These are phyloP conservation scores for Pythium coloratum DNA, from an alignment of 352 stramenopile genomes.

Conservation along the genomic window DNA sequence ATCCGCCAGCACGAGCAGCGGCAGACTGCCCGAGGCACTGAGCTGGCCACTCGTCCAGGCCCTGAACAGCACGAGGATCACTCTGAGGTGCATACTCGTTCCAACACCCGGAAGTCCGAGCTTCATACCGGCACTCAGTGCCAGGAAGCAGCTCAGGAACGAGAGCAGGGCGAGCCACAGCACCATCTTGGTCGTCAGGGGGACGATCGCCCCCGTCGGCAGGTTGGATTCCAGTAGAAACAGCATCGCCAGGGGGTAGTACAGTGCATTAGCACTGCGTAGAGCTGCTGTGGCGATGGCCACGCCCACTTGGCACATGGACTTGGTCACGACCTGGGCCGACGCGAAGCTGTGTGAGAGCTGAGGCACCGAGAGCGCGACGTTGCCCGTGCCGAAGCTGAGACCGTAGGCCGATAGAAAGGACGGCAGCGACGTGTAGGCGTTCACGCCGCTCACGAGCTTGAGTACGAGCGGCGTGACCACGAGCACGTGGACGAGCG, in stretches of 20 bases:
- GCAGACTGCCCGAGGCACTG: conserved; percentile 29
- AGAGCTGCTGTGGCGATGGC: conserved; percentile 30
- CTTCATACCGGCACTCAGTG: conserved; percentile 9
- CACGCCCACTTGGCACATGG: conserved; percentile 33
- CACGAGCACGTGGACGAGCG: conserved; percentile 35
- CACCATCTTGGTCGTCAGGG: background rate
- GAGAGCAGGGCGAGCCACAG: conserved; percentile 18
- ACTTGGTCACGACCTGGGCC: conserved; percentile 43
- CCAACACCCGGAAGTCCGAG: conserved; percentile 24
- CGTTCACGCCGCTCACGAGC: conserved; percentile 30
- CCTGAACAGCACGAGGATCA: conserved; percentile 29
- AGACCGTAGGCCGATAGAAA: conserved; percentile 44
- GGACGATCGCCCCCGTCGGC: conserved; percentile 6
- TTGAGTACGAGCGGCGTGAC: conserved; percentile 37
- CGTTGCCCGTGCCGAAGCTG: conserved; percentile 39
- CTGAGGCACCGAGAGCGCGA: conserved; percentile 36
- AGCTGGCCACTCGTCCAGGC: conserved; percentile 16
- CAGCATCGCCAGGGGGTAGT: conserved; percentile 36
- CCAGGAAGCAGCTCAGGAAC: conserved; percentile 46
- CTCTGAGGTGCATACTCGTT: conserved; percentile 27
- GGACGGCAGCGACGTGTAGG: conserved; percentile 17
- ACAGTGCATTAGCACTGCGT: conserved; percentile 42
- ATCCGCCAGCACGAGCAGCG: conserved; percentile 46
- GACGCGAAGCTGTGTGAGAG: conserved; percentile 41
- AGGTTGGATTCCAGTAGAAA: conserved; percentile 21